These are phyloP conservation scores for Phytophthora citricola DNA, from an alignment of 352 stramenopile species.

Conservation along the genomic window DNA sequence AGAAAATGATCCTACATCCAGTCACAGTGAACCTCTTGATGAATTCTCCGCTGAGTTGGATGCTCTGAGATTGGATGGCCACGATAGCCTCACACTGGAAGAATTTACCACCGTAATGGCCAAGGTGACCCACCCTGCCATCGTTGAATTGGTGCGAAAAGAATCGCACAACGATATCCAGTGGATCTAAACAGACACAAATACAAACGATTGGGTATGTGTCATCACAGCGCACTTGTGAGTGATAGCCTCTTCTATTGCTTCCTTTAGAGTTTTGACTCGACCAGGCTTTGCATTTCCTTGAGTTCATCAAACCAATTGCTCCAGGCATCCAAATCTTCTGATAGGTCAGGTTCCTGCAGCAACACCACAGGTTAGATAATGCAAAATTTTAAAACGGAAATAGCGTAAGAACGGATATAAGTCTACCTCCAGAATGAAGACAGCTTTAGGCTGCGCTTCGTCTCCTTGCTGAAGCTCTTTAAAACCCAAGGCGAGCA, in stretches of 20 bases:
- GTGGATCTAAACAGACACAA: constrained; percentile 48
- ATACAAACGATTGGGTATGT: neutral
- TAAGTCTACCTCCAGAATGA: constrained; percentile 63
- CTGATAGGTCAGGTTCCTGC: constrained; percentile 77
- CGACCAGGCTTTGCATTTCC: constrained; percentile 62
- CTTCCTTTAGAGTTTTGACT: constrained; percentile 37
- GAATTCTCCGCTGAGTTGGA: constrained; percentile 32
- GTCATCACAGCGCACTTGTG: neutral
- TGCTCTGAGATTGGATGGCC: constrained; percentile 20
- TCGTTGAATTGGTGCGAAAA: constrained; percentile 62
- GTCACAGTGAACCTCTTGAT: constrained; percentile 3
- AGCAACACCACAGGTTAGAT: constrained; percentile 1
- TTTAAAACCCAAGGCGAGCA: constrained; percentile 79
- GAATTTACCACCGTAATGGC: constrained; percentile 50
- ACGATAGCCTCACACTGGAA: constrained; percentile 25
- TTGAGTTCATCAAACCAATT: constrained; percentile 83
- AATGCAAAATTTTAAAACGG: neutral
- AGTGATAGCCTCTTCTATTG: constrained; percentile 5
- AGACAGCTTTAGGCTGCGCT: constrained; percentile 47
- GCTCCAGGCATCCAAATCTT: constrained; percentile 83
- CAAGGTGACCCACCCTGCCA: constrained; percentile 37
- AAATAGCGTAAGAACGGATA: neutral
- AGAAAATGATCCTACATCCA: neutral
- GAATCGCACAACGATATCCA: constrained; percentile 58
- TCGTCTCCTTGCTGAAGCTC: constrained; percentile 60